Evolutionary conservation across 106 monocot species (phyloP).

Genomic region (Cymbidium sinense): DNA sequence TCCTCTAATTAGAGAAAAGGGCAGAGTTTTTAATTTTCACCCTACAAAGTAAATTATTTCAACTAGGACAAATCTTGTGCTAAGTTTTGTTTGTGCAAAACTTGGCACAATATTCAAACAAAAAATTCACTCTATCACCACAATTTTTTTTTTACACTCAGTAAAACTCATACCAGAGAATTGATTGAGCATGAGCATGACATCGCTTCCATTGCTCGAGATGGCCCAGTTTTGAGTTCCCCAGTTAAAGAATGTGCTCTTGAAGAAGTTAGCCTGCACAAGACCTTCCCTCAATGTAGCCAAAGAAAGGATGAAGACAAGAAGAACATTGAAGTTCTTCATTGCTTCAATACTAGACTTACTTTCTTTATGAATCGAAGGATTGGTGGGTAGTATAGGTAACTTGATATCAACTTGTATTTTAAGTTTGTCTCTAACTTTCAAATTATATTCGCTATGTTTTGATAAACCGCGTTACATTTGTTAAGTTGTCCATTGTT

Average conservation of each 20-base stretch:
- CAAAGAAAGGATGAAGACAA: neutral
- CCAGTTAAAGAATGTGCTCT: constrained; percentile 14
- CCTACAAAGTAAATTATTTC: no score
- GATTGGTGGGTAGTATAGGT: neutral
- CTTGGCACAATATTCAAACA: no score
- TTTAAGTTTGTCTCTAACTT: neutral
- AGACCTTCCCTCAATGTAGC: neutral
- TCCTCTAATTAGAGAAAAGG: no score
- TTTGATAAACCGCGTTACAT: neutral
- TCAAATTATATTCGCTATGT: neutral
- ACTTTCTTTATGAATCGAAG: no score
- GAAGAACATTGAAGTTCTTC: neutral
- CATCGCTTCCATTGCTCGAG: constrained; percentile 17
- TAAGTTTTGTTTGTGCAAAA: no score
- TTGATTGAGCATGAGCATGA: constrained; percentile 17
- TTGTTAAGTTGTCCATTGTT: neutral
- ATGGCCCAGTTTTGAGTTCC: constrained; percentile 7
- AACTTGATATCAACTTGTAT: neutral
- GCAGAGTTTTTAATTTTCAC: no score
- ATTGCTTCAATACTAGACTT: neutral
- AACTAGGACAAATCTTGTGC: no score
- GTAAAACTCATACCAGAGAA: constrained; percentile 16
- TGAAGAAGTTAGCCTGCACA: constrained; percentile 6
- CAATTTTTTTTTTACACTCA: no score
- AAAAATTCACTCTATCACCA: no score